Conservation (phyloP, 768 basidiomycete genomes). For the Termitomyces sp. region DNA sequence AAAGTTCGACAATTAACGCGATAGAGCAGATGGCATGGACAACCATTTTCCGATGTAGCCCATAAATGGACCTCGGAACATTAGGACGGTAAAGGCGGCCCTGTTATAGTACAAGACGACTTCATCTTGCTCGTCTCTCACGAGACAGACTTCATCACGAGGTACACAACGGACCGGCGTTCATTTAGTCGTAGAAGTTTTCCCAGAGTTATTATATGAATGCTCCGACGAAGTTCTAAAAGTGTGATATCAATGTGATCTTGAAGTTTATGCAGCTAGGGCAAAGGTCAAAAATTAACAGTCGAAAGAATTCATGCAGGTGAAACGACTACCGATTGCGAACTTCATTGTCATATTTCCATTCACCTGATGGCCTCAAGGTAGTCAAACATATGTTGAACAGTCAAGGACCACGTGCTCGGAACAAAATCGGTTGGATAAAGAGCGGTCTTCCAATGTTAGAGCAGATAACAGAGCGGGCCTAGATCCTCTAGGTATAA, state of each 20-base stretch:
- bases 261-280: neutral
- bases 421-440: constrained; percentile 6
- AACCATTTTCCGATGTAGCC: neutral
- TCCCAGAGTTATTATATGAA: neutral
- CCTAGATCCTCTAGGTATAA: too few species aligned
- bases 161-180: constrained; percentile 7
- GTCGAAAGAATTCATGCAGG: too few species aligned
- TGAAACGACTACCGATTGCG: neutral
- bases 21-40: constrained; percentile 3
- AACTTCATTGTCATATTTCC: neutral
- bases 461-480: neutral
- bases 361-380: neutral
- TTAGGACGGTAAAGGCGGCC: constrained; percentile 5
- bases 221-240: neutral
- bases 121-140: constrained; percentile 3
- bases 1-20: neutral
- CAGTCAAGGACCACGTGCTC: neutral
- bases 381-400: neutral
- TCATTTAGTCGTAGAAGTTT: neutral
- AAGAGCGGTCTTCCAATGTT: neutral
- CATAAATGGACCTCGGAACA: neutral
- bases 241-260: neutral
- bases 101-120: neutral
- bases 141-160: constrained; percentile 6
- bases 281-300: neutral